Evolutionary conservation across 2,329 filamentous ascomycete species (phyloP).

Genomic region (Ophiobolus disseminans): DNA sequence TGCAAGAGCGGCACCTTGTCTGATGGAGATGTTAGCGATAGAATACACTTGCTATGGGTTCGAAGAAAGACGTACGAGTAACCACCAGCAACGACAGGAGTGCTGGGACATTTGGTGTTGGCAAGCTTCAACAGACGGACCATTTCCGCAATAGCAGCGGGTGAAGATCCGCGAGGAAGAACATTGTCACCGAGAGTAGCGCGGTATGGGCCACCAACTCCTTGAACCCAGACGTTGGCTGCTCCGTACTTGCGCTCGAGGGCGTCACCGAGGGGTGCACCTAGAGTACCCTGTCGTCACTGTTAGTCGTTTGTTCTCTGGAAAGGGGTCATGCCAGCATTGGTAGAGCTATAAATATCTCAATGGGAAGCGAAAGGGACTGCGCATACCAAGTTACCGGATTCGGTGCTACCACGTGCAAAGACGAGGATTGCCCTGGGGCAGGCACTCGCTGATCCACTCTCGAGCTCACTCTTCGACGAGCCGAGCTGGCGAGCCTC

Average conservation of each 20-base stretch:
- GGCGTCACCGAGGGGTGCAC: slow-evolving; percentile 26
- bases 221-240: slow-evolving; percentile 35
- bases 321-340: too few species aligned
- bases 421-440: slow-evolving; percentile 40
- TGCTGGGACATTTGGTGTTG: slow-evolving; percentile 47
- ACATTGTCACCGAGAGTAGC: slow-evolving; percentile 46
- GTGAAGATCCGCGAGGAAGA: slow-evolving; percentile 39
- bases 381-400: slow-evolving; percentile 35
- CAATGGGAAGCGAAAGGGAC: not conserved
- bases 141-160: slow-evolving; percentile 43
- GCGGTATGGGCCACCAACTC: slow-evolving; percentile 46
- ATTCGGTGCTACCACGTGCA: slow-evolving; percentile 32
- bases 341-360: too few species aligned
- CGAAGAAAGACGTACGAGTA: slow-evolving; percentile 51
- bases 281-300: slow-evolving; percentile 25
- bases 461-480: slow-evolving; percentile 29
- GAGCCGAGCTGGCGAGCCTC: slow-evolving; percentile 22
- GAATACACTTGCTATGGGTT: too few species aligned
- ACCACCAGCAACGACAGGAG: slow-evolving; percentile 49
- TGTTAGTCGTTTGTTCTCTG: not conserved
- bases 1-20: slow-evolving; percentile 51
- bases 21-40: slow-evolving; percentile 16
- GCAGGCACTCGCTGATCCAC: slow-evolving; percentile 23
- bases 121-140: slow-evolving; percentile 46
- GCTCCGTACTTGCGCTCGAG: slow-evolving; percentile 34